phyloP scores from a whole-genome alignment of 2,329 filamentous ascomycete genomes.

The Rhexocercosporidium sp. region DNA sequence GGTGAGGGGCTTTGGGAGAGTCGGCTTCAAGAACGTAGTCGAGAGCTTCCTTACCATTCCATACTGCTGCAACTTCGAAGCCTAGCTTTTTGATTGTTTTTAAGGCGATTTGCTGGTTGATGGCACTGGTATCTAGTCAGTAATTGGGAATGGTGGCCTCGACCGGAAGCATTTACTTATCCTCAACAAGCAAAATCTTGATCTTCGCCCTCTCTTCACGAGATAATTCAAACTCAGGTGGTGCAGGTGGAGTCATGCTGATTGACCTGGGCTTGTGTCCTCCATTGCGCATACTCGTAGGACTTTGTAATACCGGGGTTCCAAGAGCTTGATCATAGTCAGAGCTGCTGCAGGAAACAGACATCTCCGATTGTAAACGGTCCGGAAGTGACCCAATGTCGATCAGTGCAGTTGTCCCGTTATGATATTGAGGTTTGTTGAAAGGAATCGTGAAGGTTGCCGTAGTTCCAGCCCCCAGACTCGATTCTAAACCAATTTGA shows the following conservation, averaged over 20 bases:
- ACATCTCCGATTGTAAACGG: slow-evolving; percentile 66
- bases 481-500: slow-evolving; percentile 72
- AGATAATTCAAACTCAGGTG: slow-evolving; percentile 55
- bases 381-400: slow-evolving; percentile 70
- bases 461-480: slow-evolving; percentile 70
- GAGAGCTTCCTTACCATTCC: slow-evolving; percentile 80
- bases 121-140: slow-evolving; percentile 48
- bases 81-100: slow-evolving; percentile 77
- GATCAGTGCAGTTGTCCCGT: slow-evolving; percentile 56
- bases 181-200: slow-evolving; percentile 79
- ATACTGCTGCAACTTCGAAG: slow-evolving; percentile 72
- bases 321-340: slow-evolving; percentile 57
- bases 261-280: slow-evolving; percentile 22
- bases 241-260: slow-evolving; percentile 37
- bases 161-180: slow-evolving; percentile 65
- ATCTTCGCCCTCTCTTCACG: slow-evolving; percentile 64
- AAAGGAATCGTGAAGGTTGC: slow-evolving; percentile 80
- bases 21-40: slow-evolving; percentile 69
- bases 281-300: slow-evolving; percentile 22
- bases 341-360: slow-evolving; percentile 70
- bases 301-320: slow-evolving; percentile 48
- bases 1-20: slow-evolving; percentile 32
- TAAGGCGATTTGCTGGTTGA: slow-evolving; percentile 78
- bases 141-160: too few species aligned
- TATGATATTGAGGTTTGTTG: slow-evolving; percentile 65